phyloP scores from a whole-genome alignment of 2,329 filamentous ascomycete species.

The Delphinella strobiligena region DNA sequence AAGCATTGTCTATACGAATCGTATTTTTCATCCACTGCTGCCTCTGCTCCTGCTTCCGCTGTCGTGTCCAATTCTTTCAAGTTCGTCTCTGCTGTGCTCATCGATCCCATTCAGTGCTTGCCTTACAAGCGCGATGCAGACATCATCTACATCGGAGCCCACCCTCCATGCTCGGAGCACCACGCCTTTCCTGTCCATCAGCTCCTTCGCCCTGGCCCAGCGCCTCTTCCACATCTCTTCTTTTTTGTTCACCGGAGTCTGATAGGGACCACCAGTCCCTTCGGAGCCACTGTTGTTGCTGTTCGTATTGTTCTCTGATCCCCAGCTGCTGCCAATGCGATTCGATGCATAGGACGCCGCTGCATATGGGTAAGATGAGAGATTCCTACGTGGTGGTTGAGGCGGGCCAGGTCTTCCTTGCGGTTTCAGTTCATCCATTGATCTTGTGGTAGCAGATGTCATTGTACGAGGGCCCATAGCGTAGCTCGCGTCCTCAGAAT shows the following conservation, averaged over 20 bases:
- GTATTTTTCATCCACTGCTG: slow-evolving; percentile 1
- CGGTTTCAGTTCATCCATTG: slow-evolving; percentile 4
- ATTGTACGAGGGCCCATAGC: slow-evolving; percentile 6
- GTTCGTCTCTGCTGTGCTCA: slow-evolving; percentile 8
- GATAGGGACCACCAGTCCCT: slow-evolving; percentile 13
- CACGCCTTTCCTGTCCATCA: slow-evolving; percentile 54
- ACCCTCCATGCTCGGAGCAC: slow-evolving; percentile 60
- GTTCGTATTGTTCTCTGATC: neutral
- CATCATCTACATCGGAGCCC: slow-evolving; percentile 56
- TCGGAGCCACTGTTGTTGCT: slow-evolving; percentile 6
- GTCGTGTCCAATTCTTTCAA: slow-evolving; percentile 2
- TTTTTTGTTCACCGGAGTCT: slow-evolving; percentile 46
- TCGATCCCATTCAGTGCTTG: slow-evolving; percentile 35
- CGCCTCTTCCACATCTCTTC: slow-evolving; percentile 60
- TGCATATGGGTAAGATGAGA: slow-evolving; percentile 23
- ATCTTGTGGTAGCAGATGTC: slow-evolving; percentile 7
- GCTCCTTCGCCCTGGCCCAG: slow-evolving; percentile 51
- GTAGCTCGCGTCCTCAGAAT: neutral
- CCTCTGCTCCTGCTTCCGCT: slow-evolving; percentile 1
- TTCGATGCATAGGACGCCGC: slow-evolving; percentile 26
- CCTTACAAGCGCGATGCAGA: slow-evolving; percentile 54
- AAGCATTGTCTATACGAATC: slow-evolving; percentile 6
- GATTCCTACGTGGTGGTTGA: slow-evolving; percentile 24
- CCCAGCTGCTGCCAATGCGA: slow-evolving; percentile 22
- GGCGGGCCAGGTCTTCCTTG: slow-evolving; percentile 17